A percentile compares a stretch with the other conserved stretches of the same genome.
These are phyloP conservation scores for Patellifolia procumbens DNA, from an alignment of 179 eudicot genomes.

Conservation along the genomic window DNA sequence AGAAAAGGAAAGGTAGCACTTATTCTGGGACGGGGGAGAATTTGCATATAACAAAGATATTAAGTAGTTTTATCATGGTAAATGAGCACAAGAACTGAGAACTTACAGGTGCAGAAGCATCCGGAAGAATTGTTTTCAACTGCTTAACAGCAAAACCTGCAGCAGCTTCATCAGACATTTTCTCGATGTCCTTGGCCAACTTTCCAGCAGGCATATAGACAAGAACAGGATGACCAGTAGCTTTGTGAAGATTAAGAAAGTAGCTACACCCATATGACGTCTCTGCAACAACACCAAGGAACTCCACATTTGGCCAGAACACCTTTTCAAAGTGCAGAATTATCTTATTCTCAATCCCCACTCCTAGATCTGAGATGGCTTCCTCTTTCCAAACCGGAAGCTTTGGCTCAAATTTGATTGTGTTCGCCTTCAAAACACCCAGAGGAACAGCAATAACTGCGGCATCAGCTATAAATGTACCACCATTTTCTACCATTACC, in stretches of 20 bases:
- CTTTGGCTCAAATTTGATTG: constrained; percentile 81
- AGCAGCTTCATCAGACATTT: constrained; percentile 93
- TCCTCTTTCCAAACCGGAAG: constrained; percentile 90
- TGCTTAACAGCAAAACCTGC: constrained; percentile 84
- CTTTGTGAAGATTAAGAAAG: constrained; percentile 96
- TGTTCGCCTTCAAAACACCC: constrained; percentile 77
- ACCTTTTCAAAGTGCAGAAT: constrained; percentile 81
- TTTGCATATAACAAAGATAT: no score
- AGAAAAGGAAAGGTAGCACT: no score
- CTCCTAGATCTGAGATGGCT: constrained; percentile 80
- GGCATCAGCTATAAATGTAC: constrained; percentile 81
- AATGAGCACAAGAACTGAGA: background rate
- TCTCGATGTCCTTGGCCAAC: constrained; percentile 85
- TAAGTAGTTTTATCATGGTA: no score
- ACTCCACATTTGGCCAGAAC: constrained; percentile 98
- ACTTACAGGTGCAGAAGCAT: constrained; percentile 77
- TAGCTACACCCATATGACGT: constrained; percentile 87
- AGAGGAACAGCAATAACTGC: constrained; percentile 86
- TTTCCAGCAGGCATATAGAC: constrained; percentile 98
- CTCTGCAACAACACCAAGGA: constrained; percentile 92
- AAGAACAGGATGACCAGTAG: constrained; percentile 84
- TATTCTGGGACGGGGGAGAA: no score
- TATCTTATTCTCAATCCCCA: constrained; percentile 95
- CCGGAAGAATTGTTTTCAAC: constrained; percentile 76
- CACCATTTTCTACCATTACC: constrained; percentile 79